phyloP scores from a whole-genome alignment of 2,329 filamentous ascomycete genomes.

The Trichoderma pleuroti region DNA sequence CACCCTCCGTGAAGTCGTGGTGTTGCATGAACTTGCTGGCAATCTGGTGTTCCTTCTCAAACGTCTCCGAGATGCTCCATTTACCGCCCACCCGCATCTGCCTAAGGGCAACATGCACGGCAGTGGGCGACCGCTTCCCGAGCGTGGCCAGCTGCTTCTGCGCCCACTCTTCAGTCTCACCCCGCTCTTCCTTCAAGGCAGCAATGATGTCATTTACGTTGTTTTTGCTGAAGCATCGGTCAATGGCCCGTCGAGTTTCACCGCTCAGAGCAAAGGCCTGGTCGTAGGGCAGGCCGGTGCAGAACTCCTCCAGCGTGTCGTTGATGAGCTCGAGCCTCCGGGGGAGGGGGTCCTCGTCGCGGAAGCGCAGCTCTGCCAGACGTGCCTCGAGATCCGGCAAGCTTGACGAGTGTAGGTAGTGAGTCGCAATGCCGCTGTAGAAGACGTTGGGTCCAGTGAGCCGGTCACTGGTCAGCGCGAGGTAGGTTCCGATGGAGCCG shows the following conservation, averaged over 20 bases:
- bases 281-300: slow-evolving; percentile 75
- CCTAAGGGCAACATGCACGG: slow-evolving; percentile 76
- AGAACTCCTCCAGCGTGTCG: slow-evolving; percentile 86
- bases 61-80: slow-evolving; percentile 83
- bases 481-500: slow-evolving; percentile 82
- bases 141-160: slow-evolving; percentile 72
- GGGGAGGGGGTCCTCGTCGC: slow-evolving; percentile 64
- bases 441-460: slow-evolving; percentile 81
- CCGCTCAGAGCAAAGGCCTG: slow-evolving; percentile 66
- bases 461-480: slow-evolving; percentile 84
- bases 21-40: slow-evolving; percentile 85
- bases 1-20: slow-evolving; percentile 87
- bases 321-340: slow-evolving; percentile 72
- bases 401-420: slow-evolving; percentile 90
- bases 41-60: slow-evolving; percentile 80
- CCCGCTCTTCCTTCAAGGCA: slow-evolving; percentile 56
- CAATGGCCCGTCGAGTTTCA: slow-evolving; percentile 72
- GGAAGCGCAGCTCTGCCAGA: slow-evolving; percentile 84
- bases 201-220: slow-evolving; percentile 66
- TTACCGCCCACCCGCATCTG: slow-evolving; percentile 72
- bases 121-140: slow-evolving; percentile 75
- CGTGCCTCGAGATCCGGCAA: slow-evolving; percentile 78
- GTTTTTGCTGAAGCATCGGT: slow-evolving; percentile 71
- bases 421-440: slow-evolving; percentile 88
- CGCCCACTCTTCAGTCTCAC: slow-evolving; percentile 68